A percentile compares a stretch with the other conserved stretches of the same genome.
These are phyloP conservation scores for Aegilops sharonensis DNA, from an alignment of 176 grass and related monocot species.

Conservation along the genomic window DNA sequence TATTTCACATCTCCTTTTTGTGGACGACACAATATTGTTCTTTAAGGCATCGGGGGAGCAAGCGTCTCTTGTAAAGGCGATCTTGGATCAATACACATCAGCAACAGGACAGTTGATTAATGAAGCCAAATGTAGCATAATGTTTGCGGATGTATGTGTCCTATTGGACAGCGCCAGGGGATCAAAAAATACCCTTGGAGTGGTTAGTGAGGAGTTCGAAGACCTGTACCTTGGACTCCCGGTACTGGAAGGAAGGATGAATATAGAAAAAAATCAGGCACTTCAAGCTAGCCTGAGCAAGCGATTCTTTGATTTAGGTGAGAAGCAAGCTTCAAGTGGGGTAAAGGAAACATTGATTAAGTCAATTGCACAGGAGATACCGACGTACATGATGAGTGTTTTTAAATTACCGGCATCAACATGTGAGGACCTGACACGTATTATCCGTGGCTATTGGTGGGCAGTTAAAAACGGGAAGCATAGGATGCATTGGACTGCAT, in stretches of 20 bases:
- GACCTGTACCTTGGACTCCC: not conserved
- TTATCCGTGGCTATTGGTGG: not conserved
- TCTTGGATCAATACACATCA: not conserved
- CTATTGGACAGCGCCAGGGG: too few species aligned
- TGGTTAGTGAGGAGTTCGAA: not conserved
- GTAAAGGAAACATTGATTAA: not conserved
- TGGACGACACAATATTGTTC: not conserved
- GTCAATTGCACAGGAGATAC: not conserved
- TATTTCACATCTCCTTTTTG: not conserved
- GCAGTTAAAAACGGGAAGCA: not conserved
- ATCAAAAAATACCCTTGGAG: not conserved
- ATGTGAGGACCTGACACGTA: not conserved
- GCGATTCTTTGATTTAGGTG: not conserved
- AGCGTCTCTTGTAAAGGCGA: rapidly evolving
- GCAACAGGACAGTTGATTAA: not conserved
- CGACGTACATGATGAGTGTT: not conserved
- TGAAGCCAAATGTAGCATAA: not conserved
- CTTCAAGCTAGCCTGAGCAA: not conserved
- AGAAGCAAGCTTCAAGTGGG: not conserved
- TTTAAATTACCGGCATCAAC: not conserved
- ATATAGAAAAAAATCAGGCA: not conserved
- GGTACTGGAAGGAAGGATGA: not conserved
- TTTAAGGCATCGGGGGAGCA: not conserved
- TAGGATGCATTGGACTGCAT: not conserved
- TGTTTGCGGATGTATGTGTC: not conserved